A percentile compares a stretch with the other conserved stretches of the same genome.
These are phyloP conservation scores for Hanseniaspora uvarum DNA, from an alignment of 1,139 yeast species.

Conservation along the genomic window DNA sequence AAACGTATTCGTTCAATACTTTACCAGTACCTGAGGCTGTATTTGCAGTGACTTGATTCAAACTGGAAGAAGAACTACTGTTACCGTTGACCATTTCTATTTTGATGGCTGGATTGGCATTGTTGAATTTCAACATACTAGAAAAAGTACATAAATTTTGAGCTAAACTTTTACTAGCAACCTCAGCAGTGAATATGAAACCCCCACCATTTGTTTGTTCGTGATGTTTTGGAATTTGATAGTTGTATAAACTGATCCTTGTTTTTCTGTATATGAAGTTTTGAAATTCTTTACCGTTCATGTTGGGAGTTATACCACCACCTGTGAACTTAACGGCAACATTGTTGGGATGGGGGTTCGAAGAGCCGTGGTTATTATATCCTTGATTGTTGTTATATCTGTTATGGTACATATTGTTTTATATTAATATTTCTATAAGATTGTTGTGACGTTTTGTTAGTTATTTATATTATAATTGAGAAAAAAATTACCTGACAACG, in stretches of 20 bases:
- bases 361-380: not conserved
- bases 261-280: constrained; percentile 14
- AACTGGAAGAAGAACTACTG: constrained; percentile 8
- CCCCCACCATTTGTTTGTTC: constrained; percentile 6
- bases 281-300: constrained; percentile 13
- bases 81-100: constrained; percentile 15
- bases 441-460: no score
- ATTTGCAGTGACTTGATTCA: constrained; percentile 27
- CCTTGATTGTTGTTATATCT: constrained; percentile 6
- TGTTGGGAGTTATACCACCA: constrained; percentile 15
- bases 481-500: no score
- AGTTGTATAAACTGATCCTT: constrained; percentile 6
- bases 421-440: not conserved
- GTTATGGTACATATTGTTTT: not conserved
- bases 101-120: constrained; percentile 2
- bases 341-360: not conserved
- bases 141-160: constrained; percentile 15
- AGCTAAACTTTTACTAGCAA: constrained; percentile 7
- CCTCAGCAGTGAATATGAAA: constrained; percentile 10
- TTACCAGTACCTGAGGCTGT: constrained; percentile 41
- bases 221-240: constrained; percentile 12
- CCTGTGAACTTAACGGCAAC: constrained; percentile 11
- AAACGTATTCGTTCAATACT: constrained; percentile 50
- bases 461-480: no score
- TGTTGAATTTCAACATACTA: constrained; percentile 14